These are phyloP conservation scores for Colletotrichum cuscutae DNA, from an alignment of 2,329 filamentous ascomycete genomes.

Conservation along the genomic window DNA sequence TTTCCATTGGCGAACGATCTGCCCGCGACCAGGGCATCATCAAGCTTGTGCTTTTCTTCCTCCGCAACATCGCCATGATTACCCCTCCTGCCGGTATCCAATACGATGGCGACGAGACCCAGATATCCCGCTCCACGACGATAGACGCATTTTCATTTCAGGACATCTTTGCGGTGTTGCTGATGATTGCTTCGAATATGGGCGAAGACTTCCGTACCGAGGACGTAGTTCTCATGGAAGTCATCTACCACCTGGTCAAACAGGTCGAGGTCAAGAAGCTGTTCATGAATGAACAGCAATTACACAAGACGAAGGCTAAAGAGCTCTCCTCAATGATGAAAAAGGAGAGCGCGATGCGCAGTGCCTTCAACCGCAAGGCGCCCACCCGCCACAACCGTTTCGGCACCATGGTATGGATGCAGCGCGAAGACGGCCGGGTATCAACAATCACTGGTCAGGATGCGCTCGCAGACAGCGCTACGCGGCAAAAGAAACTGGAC, in stretches of 20 bases:
- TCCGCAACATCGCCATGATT: slow-evolving; percentile 91
- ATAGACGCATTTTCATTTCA: slow-evolving; percentile 92
- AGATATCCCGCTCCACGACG: slow-evolving; percentile 86
- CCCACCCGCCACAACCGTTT: slow-evolving; percentile 93
- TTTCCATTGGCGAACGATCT: slow-evolving; percentile 78
- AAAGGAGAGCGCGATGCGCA: slow-evolving; percentile 86
- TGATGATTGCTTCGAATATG: slow-evolving; percentile 92
- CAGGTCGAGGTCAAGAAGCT: slow-evolving; percentile 85
- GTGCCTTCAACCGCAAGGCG: slow-evolving; percentile 79
- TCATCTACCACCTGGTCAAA: slow-evolving; percentile 92
- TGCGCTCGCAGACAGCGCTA: slow-evolving; percentile 77
- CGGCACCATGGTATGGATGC: slow-evolving; percentile 97
- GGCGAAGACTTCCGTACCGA: slow-evolving; percentile 92
- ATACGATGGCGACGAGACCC: slow-evolving; percentile 87
- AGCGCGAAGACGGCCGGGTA: slow-evolving; percentile 84
- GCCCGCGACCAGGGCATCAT: slow-evolving; percentile 91
- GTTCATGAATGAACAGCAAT: slow-evolving; percentile 83
- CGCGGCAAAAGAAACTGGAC: slow-evolving; percentile 88
- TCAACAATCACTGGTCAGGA: slow-evolving; percentile 91
- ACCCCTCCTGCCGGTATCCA: slow-evolving; percentile 76
- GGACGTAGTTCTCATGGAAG: slow-evolving; percentile 89
- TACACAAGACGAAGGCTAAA: slow-evolving; percentile 74
- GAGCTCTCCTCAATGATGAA: slow-evolving; percentile 81
- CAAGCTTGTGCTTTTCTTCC: slow-evolving; percentile 87
- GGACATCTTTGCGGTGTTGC: slow-evolving; percentile 85